Conservation (phyloP, 139 green algal genomes). For the Ettlia oleoabundans region DNA sequence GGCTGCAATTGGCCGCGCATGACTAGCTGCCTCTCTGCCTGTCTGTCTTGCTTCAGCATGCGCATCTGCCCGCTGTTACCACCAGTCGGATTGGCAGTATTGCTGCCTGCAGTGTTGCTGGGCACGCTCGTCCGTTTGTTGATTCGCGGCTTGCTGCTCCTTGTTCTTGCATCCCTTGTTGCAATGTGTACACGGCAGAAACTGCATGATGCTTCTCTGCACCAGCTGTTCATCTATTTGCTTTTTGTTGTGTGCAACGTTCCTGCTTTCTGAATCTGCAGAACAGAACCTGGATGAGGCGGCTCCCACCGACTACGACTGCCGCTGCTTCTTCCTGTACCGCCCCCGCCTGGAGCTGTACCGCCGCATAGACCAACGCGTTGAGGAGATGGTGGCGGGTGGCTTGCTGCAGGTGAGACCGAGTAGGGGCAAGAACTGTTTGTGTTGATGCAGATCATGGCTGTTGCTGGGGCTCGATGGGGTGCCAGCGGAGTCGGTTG, state of each 20-base stretch:
- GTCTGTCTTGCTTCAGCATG: too few relatives aligned
- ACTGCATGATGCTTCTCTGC: neutral
- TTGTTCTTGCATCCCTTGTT: neutral
- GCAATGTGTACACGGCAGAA: too few relatives aligned
- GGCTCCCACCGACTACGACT: slow-evolving; percentile 62
- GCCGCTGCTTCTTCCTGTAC: slow-evolving; percentile 86
- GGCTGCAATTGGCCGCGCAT: too few relatives aligned
- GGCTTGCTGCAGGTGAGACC: slow-evolving; percentile 51
- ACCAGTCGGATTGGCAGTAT: too few relatives aligned
- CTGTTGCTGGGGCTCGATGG: too few relatives aligned
- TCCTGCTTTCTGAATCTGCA: neutral
- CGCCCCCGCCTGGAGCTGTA: slow-evolving; percentile 75
- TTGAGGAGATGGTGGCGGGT: slow-evolving; percentile 81
- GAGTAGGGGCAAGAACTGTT: neutral
- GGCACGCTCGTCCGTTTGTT: too few relatives aligned
- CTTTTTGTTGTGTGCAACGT: neutral
- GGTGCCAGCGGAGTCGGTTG: too few relatives aligned
- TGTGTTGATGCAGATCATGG: neutral
- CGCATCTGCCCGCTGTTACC: too few relatives aligned
- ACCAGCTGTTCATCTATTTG: neutral
- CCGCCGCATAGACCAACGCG: slow-evolving; percentile 72
- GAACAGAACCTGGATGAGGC: slow-evolving; percentile 41
- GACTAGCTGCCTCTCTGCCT: too few relatives aligned
- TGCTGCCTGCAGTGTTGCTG: neutral
- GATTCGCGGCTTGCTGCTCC: too few relatives aligned